These are phyloP conservation scores for Setomelanomma holmii DNA, from an alignment of 2,329 filamentous ascomycete species.

Conservation along the genomic window DNA sequence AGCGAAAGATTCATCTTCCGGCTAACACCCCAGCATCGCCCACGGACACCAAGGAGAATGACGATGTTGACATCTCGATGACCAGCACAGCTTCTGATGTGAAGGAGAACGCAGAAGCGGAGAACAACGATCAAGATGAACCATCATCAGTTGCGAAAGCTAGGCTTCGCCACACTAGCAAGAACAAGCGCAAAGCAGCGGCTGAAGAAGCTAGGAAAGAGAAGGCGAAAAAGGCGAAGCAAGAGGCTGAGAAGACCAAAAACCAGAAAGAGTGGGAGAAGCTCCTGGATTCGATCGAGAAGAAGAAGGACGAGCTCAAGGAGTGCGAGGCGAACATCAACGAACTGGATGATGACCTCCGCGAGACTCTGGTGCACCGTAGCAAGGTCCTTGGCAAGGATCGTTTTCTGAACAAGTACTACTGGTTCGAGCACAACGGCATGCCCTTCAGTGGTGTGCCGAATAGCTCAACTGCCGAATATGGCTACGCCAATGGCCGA, in stretches of 20 bases:
- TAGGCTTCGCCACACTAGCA: conserved; percentile 61
- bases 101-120: conserved; percentile 68
- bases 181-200: conserved; percentile 79
- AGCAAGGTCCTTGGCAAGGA: conserved; percentile 91
- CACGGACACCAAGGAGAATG: conserved; percentile 56
- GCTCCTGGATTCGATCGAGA: conserved; percentile 85
- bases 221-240: conserved; percentile 70
- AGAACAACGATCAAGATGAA: conserved; percentile 66
- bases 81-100: conserved; percentile 64
- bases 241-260: conserved; percentile 66
- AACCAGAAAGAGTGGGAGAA: conserved; percentile 90
- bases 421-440: conserved; percentile 98
- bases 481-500: conserved; percentile 90
- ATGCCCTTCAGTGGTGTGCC: conserved; percentile 95
- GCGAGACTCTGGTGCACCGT: conserved; percentile 91
- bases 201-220: conserved; percentile 64
- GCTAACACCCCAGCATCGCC: conserved; percentile 73
- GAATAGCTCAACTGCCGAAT: conserved; percentile 83
- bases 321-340: conserved; percentile 86
- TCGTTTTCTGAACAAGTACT: conserved; percentile 97
- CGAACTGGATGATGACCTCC: conserved; percentile 86
- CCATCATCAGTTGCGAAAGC: conserved; percentile 69
- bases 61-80: conserved; percentile 68
- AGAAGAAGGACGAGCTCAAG: conserved; percentile 80
- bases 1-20: conserved; percentile 74